Conservation (phyloP, 164 flowering plant species). For the grape (Vitis vinifera) region ASM3070453v1 NC_081814.1:6705001-6705500, state of each 20-base stretch:
- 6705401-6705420: conserved; percentile 34
- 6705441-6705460: conserved; percentile 67
- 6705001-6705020: no score
- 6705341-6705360: conserved; percentile 37
- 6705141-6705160: conserved; percentile 18
- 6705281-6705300: conserved; percentile 54
- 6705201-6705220: conserved; percentile 65
- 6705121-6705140: conserved; percentile 11
- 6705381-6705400: conserved; percentile 29
- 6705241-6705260: conserved; percentile 28
- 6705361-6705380: conserved; percentile 15
- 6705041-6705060: conserved; percentile 88
- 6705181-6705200: conserved; percentile 92
- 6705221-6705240: conserved; percentile 47
- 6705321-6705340: conserved; percentile 73
- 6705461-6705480: conserved; percentile 19
- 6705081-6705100: conserved; percentile 65
- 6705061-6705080: conserved; percentile 69
- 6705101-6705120: conserved; percentile 16
- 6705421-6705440: conserved; percentile 54
- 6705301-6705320: conserved; percentile 86
- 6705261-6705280: conserved; percentile 7
- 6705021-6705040: conserved; percentile 92
- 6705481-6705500: conserved; percentile 7
- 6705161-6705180: conserved; percentile 56